phyloP scores from a whole-genome alignment of 2,329 filamentous ascomycete genomes.

The Fusarium chaquense region DNA sequence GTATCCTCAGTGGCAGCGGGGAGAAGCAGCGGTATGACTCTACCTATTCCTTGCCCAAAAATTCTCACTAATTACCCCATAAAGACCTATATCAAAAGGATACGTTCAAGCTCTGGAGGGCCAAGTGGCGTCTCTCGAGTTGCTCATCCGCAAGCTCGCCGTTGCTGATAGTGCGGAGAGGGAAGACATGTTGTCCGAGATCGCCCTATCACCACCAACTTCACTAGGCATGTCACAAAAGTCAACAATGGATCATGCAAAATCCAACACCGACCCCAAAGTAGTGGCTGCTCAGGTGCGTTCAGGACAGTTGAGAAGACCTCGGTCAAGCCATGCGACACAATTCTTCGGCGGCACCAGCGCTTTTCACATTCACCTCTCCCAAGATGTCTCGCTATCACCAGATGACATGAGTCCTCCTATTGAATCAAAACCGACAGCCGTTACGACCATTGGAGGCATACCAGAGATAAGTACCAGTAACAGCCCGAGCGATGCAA shows the following conservation, averaged over 20 bases:
- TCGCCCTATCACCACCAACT: slow-evolving; percentile 48
- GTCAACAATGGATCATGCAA: slow-evolving; percentile 34
- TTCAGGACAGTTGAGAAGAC: slow-evolving; percentile 54
- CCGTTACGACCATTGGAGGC: slow-evolving; percentile 18
- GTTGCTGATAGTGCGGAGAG: slow-evolving; percentile 55
- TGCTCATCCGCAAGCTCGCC: slow-evolving; percentile 59
- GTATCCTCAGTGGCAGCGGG: slow-evolving; percentile 55
- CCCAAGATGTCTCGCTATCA: slow-evolving; percentile 44
- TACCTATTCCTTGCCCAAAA: not conserved
- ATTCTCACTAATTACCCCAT: not conserved
- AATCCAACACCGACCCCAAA: slow-evolving; percentile 48
- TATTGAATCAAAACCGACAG: slow-evolving; percentile 29
- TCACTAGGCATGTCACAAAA: slow-evolving; percentile 33
- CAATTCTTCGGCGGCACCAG: slow-evolving; percentile 64
- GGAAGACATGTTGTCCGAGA: slow-evolving; percentile 57
- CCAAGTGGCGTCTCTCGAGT: slow-evolving; percentile 60
- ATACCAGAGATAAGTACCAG: slow-evolving; percentile 26
- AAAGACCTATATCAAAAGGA: slow-evolving; percentile 58
- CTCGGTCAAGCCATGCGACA: slow-evolving; percentile 55
- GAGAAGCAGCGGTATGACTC: slow-evolving; percentile 57
- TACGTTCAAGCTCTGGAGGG: slow-evolving; percentile 62
- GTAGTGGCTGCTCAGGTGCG: slow-evolving; percentile 51
- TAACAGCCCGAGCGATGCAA: slow-evolving; percentile 39
- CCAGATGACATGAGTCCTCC: slow-evolving; percentile 23
- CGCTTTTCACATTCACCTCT: slow-evolving; percentile 57